phyloP scores from a whole-genome alignment of 1,284 basidiomycete species.

The Tilletia walkeri region DNA sequence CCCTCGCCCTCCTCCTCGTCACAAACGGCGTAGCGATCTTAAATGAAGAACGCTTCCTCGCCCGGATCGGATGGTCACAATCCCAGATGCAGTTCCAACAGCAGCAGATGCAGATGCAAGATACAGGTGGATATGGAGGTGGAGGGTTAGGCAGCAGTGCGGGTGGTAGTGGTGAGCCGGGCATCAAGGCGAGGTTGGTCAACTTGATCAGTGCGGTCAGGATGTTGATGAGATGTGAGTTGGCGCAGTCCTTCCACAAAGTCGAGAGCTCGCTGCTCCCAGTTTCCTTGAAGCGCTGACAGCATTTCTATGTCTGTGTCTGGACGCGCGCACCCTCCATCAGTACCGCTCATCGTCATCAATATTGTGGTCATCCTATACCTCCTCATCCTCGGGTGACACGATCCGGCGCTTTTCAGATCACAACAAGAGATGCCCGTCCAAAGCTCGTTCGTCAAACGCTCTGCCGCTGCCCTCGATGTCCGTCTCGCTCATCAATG shows the following conservation, averaged over 20 bases:
- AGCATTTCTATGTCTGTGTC: no score
- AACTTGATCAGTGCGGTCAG: slow-evolving; percentile 89
- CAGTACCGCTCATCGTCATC: slow-evolving; percentile 44
- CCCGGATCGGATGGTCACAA: slow-evolving; percentile 53
- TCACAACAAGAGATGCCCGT: no score
- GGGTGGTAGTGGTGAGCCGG: slow-evolving; percentile 41
- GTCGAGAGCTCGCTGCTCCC: neutral
- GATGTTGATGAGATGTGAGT: slow-evolving; percentile 88
- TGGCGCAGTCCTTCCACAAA: neutral
- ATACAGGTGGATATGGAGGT: slow-evolving; percentile 26
- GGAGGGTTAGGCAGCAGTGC: slow-evolving; percentile 24
- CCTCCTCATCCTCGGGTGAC: slow-evolving; percentile 36
- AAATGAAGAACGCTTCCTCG: slow-evolving; percentile 90
- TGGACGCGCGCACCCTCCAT: no score
- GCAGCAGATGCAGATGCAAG: slow-evolving; percentile 62
- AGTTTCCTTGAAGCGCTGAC: neutral
- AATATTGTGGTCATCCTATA: slow-evolving; percentile 47
- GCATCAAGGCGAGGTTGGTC: slow-evolving; percentile 80
- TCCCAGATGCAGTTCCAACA: slow-evolving; percentile 62
- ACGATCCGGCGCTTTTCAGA: neutral
- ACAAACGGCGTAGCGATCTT: slow-evolving; percentile 91
- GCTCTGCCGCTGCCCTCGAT: no score
- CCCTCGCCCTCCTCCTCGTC: slow-evolving; percentile 67
- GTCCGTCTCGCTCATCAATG: no score
- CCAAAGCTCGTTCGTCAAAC: no score